Evolutionary conservation across 2,329 filamentous ascomycete genomes (phyloP).

Genomic region (Botryotinia globosa): DNA sequence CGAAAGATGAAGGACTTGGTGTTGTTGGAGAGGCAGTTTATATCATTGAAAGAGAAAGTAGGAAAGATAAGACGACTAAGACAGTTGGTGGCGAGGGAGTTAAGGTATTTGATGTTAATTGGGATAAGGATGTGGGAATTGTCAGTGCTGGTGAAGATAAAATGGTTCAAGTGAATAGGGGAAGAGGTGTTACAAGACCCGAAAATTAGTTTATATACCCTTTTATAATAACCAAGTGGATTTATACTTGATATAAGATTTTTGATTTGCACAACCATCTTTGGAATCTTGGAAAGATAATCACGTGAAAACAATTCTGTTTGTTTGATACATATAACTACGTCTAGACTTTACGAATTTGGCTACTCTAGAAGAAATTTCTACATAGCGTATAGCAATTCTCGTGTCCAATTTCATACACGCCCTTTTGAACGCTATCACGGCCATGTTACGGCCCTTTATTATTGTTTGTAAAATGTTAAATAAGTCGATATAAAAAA

Average conservation of each 20-base stretch:
- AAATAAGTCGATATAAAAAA: background rate
- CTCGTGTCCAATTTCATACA: background rate
- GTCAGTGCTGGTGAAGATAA: conserved; percentile 93
- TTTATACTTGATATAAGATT: background rate
- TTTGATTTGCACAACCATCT: background rate
- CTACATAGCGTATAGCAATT: too few relatives aligned
- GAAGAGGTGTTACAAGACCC: conserved; percentile 36
- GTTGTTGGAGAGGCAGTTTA: conserved; percentile 71
- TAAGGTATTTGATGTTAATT: conserved; percentile 86
- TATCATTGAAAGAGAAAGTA: conserved; percentile 71
- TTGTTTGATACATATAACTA: background rate
- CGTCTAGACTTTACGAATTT: background rate
- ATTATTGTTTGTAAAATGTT: background rate
- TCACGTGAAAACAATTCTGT: background rate
- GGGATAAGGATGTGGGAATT: conserved; percentile 84
- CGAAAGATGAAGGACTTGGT: conserved; percentile 57
- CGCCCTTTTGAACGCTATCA: background rate
- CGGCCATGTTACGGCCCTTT: background rate
- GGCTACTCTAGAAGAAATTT: background rate
- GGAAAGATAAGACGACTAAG: conserved; percentile 58
- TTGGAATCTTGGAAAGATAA: background rate
- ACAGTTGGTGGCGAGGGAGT: conserved; percentile 73
- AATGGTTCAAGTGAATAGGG: conserved; percentile 79
- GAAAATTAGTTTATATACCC: conserved; percentile 22
- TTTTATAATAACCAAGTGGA: conserved; percentile 15